Conservation (phyloP, 257 asterid species). For the Misopates orontium region DNA sequence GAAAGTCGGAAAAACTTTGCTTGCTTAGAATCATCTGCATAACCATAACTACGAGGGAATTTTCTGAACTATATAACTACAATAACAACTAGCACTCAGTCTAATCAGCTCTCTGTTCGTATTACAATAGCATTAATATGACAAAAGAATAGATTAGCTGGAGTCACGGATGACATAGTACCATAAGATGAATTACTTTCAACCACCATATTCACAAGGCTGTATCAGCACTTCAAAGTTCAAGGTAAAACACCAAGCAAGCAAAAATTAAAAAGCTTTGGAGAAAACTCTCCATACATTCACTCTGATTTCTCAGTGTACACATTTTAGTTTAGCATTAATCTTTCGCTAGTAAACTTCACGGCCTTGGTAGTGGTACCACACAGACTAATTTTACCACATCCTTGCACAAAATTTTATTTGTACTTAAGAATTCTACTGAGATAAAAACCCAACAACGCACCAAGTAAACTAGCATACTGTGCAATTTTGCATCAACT, state of each 20-base stretch:
- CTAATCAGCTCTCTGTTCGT: not conserved
- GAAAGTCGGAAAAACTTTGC: too few species aligned
- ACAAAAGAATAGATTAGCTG: not conserved
- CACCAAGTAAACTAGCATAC: not conserved
- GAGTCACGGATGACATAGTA: not conserved
- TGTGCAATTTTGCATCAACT: slow-evolving; percentile 23
- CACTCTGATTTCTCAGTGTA: not conserved
- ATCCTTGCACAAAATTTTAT: not conserved
- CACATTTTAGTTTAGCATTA: not conserved
- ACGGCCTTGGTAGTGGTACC: not conserved
- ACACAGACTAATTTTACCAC: not conserved
- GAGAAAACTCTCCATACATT: not conserved
- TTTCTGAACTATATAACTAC: too few species aligned
- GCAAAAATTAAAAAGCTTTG: not conserved
- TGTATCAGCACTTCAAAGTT: not conserved
- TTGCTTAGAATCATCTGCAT: not conserved
- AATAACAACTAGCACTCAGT: too few species aligned
- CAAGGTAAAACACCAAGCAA: not conserved
- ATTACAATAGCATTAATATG: not conserved
- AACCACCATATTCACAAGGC: not conserved
- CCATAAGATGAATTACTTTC: not conserved
- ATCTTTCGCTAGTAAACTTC: not conserved
- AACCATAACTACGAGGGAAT: not conserved
- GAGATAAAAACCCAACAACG: slow-evolving; percentile 12
- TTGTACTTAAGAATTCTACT: not conserved